Evolutionary conservation across 805 yeast genomes (phyloP).

Genomic region (Geotrichum ghanense): DNA sequence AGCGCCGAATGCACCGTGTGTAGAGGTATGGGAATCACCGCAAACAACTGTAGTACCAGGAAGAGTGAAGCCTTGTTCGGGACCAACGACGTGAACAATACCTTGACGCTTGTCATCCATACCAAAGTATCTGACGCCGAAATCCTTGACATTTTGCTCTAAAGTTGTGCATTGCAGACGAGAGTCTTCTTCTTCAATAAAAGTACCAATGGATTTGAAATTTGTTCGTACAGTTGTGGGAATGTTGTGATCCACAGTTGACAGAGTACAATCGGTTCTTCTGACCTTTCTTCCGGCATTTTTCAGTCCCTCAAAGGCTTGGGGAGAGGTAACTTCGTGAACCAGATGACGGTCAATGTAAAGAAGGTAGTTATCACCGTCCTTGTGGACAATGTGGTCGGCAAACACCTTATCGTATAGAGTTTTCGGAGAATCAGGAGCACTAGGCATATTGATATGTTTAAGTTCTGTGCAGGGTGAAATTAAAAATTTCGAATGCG

Average conservation of each 20-base stretch:
- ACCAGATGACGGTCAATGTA: slow-evolving; percentile 96
- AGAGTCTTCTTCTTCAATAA: slow-evolving; percentile 85
- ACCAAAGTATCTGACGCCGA: slow-evolving; percentile 86
- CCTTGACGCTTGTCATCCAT: slow-evolving; percentile 95
- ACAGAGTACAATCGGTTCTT: slow-evolving; percentile 83
- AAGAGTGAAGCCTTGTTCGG: slow-evolving; percentile 96
- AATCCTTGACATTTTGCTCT: slow-evolving; percentile 84
- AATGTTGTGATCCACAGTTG: slow-evolving; percentile 94
- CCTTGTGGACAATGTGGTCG: slow-evolving; percentile 86
- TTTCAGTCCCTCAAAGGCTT: slow-evolving; percentile 91
- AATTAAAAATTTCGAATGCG: not conserved
- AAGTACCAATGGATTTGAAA: slow-evolving; percentile 62
- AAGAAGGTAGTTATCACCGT: slow-evolving; percentile 71
- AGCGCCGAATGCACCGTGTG: slow-evolving; percentile 98
- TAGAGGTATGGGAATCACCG: slow-evolving; percentile 98
- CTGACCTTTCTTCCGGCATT: slow-evolving; percentile 84
- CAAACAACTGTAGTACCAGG: slow-evolving; percentile 99
- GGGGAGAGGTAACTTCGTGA: slow-evolving; percentile 98
- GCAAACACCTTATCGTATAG: slow-evolving; percentile 93
- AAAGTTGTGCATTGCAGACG: slow-evolving; percentile 85
- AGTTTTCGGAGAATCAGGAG: slow-evolving; percentile 44
- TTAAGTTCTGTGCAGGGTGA: no score
- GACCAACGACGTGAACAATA: slow-evolving; percentile 96
- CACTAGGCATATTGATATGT: slow-evolving; percentile 21
- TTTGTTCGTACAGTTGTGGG: slow-evolving; percentile 83